Percentiles rank a stretch among this genome's conserved stretches.
phyloP scores from a whole-genome alignment of 768 basidiomycete genomes.

The Mycena capillaripes region DNA sequence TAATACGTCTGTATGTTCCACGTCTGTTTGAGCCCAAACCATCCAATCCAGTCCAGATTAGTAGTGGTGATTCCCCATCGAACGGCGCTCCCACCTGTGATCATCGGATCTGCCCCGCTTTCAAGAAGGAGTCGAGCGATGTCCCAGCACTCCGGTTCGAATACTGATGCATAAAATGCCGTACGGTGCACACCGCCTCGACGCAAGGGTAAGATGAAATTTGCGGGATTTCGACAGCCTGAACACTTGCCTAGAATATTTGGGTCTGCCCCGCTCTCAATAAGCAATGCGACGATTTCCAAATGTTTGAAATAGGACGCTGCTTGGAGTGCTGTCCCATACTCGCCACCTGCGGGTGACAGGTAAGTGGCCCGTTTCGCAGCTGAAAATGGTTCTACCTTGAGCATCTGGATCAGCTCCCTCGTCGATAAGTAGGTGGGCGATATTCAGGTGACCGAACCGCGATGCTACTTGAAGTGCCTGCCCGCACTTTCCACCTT shows the following conservation, averaged over 20 bases:
- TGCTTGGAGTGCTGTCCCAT: conserved; percentile 1
- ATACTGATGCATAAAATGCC: background rate
- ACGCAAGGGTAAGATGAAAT: background rate
- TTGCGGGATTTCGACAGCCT: background rate
- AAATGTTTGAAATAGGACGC: background rate
- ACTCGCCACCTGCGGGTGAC: background rate
- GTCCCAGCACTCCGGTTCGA: background rate
- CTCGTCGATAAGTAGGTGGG: background rate
- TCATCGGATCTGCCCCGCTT: background rate
- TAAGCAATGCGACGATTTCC: background rate
- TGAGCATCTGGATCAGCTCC: background rate
- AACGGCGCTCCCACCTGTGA: background rate
- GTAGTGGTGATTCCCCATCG: background rate
- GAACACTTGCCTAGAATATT: background rate
- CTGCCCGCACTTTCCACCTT: background rate
- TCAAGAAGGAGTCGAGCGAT: background rate
- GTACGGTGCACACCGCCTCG: background rate
- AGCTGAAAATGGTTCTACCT: background rate
- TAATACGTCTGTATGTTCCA: background rate
- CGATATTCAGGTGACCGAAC: background rate
- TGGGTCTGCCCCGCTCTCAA: background rate
- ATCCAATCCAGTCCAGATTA: no score
- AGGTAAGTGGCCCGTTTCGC: background rate
- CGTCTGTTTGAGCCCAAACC: no score
- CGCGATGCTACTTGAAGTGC: background rate